phyloP scores from a whole-genome alignment of 805 yeast species.

The Ogataea parapolymorpha region DNA sequence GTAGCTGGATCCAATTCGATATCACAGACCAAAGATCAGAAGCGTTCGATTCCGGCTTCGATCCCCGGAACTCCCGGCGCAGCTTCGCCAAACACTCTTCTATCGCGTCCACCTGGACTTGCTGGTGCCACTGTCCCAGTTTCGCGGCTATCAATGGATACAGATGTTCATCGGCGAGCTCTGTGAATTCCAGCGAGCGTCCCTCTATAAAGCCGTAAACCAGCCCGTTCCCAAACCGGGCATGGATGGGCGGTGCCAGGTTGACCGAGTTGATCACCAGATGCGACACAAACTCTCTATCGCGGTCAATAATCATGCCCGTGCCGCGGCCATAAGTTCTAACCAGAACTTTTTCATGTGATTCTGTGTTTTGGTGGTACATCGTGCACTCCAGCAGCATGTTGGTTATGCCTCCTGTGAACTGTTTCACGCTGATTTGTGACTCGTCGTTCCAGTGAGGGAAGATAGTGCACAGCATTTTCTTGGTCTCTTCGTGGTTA shows the following conservation, averaged over 20 bases:
- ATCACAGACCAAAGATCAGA: constrained; percentile 58
- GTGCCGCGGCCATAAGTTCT: constrained; percentile 78
- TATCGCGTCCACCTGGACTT: constrained; percentile 43
- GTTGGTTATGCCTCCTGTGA: constrained; percentile 65
- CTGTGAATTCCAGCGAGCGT: constrained; percentile 52
- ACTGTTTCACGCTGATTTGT: constrained; percentile 37
- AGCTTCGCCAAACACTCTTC: constrained; percentile 44
- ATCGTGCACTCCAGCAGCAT: constrained; percentile 50
- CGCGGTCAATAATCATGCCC: constrained; percentile 65
- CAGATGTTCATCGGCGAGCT: constrained; percentile 44
- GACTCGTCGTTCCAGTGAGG: constrained; percentile 33
- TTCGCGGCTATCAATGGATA: constrained; percentile 61
- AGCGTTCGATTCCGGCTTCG: constrained; percentile 24
- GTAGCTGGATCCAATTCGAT: constrained; percentile 57
- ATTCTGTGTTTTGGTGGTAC: constrained; percentile 8
- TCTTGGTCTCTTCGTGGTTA: constrained; percentile 36
- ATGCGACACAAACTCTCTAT: constrained; percentile 71
- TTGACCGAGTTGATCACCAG: constrained; percentile 53
- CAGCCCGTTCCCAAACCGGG: constrained; percentile 68
- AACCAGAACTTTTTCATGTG: constrained; percentile 45
- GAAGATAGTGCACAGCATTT: constrained; percentile 41
- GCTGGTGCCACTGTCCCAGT: constrained; percentile 68
- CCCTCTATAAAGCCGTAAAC: constrained; percentile 70
- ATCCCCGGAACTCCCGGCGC: constrained; percentile 25
- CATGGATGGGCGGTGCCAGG: constrained; percentile 67